Evolutionary conservation across 2,329 filamentous ascomycete species (phyloP), one percentile per base, ranked within the genome.

Genomic region (Penicillium sp.): DNA sequence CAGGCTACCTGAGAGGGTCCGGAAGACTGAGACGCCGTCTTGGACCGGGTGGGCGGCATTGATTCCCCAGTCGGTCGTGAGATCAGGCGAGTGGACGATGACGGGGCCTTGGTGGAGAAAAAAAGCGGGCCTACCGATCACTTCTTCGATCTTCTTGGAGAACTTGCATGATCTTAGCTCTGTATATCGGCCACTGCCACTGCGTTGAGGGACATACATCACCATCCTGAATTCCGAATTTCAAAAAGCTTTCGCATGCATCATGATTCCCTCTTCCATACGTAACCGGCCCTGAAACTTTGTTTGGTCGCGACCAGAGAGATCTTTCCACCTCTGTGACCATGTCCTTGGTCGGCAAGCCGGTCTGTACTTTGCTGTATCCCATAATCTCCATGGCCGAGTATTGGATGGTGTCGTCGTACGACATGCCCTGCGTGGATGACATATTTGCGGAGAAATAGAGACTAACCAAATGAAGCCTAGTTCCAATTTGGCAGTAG

Each of bases 41-140:
- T 22, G 32, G 34, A 37, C 34, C 20, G 50, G 50, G 34, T 52
- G 40, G 40, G 50, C 50, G 40, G 50, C 50, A 45, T 45, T 45
- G 31, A 52, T 43, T 45, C 40, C 50, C 50, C 14, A 45, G 31
- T 20, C 37, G 24, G 39, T 38, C 26, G 11, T 22, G 10, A 29
- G 31, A 29, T n/a, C 7, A 22, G 50, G 16, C 31, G 40, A 43
- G 22, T 52, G 40, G 34, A 52, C 34, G 32, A 52, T 38, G 24
- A 52, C 32, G n/a, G n/a, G n/a, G n/a, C n/a, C n/a, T n/a, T n/a
- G n/a, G n/a, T n/a, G n/a, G n/a, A n/a, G n/a, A n/a, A n/a, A n/a
- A n/a, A n/a, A n/a, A n/a, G n/a, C n/a, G n/a, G n/a, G n/a, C n/a
- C n/a, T n/a, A n/a, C n/a, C 39, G 39, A 42, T 42, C 10, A 24